These are phyloP conservation scores for Copromyces sp. DNA, from an alignment of 495 filamentous ascomycete genomes.

Conservation along the genomic window DNA sequence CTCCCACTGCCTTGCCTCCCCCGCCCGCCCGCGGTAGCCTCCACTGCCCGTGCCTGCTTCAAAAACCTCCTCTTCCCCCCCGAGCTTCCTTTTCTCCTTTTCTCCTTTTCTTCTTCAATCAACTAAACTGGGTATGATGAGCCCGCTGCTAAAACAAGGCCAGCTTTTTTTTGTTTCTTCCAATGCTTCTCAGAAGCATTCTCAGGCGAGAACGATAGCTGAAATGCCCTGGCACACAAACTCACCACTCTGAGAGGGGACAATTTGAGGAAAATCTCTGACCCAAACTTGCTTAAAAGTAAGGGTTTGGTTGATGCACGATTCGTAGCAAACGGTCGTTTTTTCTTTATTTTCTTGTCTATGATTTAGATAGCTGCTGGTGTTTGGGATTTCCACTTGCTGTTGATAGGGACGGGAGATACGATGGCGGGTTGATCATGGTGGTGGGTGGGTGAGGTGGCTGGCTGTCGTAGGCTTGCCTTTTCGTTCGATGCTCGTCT, in stretches of 20 bases:
- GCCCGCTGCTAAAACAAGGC: conserved; percentile 25
- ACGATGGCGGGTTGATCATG: not conserved
- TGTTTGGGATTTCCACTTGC: not conserved
- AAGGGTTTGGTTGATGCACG: conserved; percentile 25
- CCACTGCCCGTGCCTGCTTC: not conserved
- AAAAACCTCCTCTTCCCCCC: not conserved
- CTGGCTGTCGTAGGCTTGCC: too few species aligned
- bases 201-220: conserved; percentile 35
- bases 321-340: conserved; percentile 7
- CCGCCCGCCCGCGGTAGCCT: conserved; percentile 7
- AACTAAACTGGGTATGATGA: conserved; percentile 53
- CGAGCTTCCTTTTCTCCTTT: conserved; percentile 11
- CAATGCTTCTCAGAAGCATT: conserved; percentile 11
- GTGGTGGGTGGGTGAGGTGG: not conserved
- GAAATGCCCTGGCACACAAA: conserved; percentile 45
- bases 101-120: conserved; percentile 31
- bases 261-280: conserved; percentile 47
- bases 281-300: conserved; percentile 27
- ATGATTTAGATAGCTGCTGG: not conserved
- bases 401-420: not conserved
- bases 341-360: not conserved
- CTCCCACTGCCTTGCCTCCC: conserved; percentile 3
- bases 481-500: too few species aligned
- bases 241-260: conserved; percentile 45
- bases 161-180: conserved; percentile 28